Conservation (phyloP, 805 yeast species). For the Ogataea henricii region DNA sequence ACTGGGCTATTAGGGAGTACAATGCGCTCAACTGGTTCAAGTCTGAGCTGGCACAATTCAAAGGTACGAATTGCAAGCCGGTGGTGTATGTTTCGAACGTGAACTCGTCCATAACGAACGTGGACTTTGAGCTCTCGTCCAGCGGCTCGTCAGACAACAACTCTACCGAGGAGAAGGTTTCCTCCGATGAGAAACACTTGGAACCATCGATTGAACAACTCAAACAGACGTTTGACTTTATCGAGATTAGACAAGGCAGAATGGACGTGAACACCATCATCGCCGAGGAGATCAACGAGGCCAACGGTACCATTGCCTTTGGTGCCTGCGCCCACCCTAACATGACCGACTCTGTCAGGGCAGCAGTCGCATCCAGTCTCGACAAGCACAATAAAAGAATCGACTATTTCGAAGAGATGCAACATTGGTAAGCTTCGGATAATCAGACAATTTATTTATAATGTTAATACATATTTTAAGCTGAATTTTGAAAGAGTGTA, state of each 20-base stretch:
- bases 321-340: constrained; percentile 52
- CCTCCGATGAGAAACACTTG: constrained; percentile 19
- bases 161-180: constrained; percentile 14
- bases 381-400: constrained; percentile 17
- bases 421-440: constrained; percentile 33
- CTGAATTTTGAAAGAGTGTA: background rate
- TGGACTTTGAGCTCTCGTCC: constrained; percentile 9
- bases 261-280: constrained; percentile 41
- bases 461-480: background rate
- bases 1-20: constrained; percentile 65
- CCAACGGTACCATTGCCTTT: constrained; percentile 45
- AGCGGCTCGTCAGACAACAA: constrained; percentile 8
- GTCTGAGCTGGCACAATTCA: constrained; percentile 42
- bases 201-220: constrained; percentile 17
- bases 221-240: constrained; percentile 34
- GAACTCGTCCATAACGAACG: constrained; percentile 13
- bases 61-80: constrained; percentile 38
- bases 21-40: constrained; percentile 52
- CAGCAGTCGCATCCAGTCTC: constrained; percentile 23
- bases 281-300: constrained; percentile 37
- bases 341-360: constrained; percentile 39
- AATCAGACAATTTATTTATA: background rate
- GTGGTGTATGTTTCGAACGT: constrained; percentile 46
- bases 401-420: constrained; percentile 39
- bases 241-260: constrained; percentile 49